Percentiles rank a stretch among this genome's conserved stretches.
Evolutionary conservation across 331 rosid genomes (phyloP).

Genomic region (Telfairia occidentalis): DNA sequence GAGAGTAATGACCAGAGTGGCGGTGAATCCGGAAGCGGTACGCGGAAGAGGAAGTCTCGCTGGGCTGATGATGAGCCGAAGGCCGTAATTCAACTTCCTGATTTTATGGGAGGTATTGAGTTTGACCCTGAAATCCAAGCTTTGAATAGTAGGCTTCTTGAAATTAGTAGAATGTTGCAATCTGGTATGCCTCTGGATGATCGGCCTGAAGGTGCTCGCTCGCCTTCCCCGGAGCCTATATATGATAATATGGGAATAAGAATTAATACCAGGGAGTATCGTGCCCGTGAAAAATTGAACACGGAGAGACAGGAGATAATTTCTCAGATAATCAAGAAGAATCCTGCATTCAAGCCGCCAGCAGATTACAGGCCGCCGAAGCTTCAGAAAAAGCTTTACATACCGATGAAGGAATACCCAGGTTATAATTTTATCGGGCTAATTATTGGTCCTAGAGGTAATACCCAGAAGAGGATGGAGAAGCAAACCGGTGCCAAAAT

Average conservation of each 20-base stretch:
- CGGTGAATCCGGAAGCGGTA: constrained; percentile 39
- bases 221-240: constrained; percentile 93
- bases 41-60: constrained; percentile 73
- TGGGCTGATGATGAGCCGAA: constrained; percentile 96
- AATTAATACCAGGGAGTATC: constrained; percentile 87
- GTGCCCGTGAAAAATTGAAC: constrained; percentile 88
- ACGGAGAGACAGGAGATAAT: constrained; percentile 89
- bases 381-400: constrained; percentile 97
- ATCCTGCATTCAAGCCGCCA: constrained; percentile 93
- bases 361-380: constrained; percentile 94
- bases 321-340: constrained; percentile 81
- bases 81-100: constrained; percentile 85
- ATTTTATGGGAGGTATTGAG: constrained; percentile 96
- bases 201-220: constrained; percentile 90
- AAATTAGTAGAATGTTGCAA: constrained; percentile 85
- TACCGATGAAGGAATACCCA: constrained; percentile 93
- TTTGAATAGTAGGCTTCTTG: constrained; percentile 85
- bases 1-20: constrained; percentile 54
- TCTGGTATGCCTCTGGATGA: constrained; percentile 91
- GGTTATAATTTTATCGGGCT: constrained; percentile 95
- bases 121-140: constrained; percentile 94
- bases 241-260: constrained; percentile 92
- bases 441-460: constrained; percentile 92
- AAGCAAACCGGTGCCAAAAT: constrained; percentile 94
- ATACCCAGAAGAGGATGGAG: constrained; percentile 97